A percentile compares a stretch with the other conserved stretches of the same genome.
phyloP scores from a whole-genome alignment of 2,329 filamentous ascomycete species.

The Elsinoe perseae region DNA sequence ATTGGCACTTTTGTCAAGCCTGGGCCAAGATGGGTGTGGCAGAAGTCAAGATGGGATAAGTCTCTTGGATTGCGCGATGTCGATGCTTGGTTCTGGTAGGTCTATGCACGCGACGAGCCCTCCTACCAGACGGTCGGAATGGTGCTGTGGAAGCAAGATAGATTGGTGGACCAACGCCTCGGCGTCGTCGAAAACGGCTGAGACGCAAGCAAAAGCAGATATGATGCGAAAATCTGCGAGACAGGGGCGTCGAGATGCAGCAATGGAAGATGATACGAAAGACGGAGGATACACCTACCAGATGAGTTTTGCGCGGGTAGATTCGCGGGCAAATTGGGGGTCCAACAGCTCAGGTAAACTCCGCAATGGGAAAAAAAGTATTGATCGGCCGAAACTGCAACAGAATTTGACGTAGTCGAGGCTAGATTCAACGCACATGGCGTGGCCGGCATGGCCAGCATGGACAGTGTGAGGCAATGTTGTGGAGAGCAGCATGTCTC shows the following conservation, averaged over 20 bases:
- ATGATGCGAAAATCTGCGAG: neutral
- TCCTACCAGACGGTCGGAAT: constrained; percentile 3
- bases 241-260: constrained; percentile 4
- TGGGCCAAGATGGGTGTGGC: constrained; percentile 1
- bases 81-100: constrained; percentile 4
- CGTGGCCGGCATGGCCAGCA: neutral
- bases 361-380: neutral
- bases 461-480: neutral
- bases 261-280: constrained; percentile 1
- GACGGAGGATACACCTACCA: neutral
- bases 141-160: constrained; percentile 3
- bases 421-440: constrained; percentile 12
- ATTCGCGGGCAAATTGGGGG: constrained; percentile 9
- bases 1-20: constrained; percentile 4
- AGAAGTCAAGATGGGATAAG: constrained; percentile 13
- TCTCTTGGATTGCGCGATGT: neutral
- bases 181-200: neutral
- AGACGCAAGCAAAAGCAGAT: neutral
- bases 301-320: neutral
- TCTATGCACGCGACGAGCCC: neutral
- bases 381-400: constrained; percentile 10
- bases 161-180: constrained; percentile 6
- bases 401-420: constrained; percentile 8
- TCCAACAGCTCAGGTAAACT: constrained; percentile 16
- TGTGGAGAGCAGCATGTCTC: constrained; percentile 5